These are phyloP conservation scores for Pharnaceum exiguum DNA, from an alignment of 148 eudicot species.

Conservation along the genomic window DNA sequence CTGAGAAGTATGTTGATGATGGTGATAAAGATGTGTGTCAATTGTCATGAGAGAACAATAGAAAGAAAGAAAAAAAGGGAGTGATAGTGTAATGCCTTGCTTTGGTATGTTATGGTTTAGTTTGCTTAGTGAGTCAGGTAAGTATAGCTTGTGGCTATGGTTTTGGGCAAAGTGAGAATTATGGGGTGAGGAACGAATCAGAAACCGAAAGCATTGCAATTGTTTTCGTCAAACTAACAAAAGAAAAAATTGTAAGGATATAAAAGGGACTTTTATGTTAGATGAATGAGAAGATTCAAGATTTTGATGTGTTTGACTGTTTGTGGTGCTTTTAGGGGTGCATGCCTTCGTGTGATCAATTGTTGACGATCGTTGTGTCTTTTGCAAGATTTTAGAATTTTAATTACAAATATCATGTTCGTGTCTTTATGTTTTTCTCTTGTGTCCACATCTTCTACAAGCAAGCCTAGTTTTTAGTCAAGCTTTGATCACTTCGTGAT, in stretches of 20 bases:
- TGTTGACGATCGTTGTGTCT: not conserved
- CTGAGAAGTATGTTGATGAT: too few species aligned
- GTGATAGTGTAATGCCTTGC: not conserved
- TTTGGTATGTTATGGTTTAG: conserved; percentile 5
- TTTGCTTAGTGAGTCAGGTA: conserved; percentile 49
- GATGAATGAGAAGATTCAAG: too few species aligned
- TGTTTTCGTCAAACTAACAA: too few species aligned
- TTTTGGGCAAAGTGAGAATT: conserved; percentile 25
- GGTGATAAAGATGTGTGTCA: too few species aligned
- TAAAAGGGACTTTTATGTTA: too few species aligned
- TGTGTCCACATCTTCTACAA: not conserved
- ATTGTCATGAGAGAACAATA: conserved; percentile 13
- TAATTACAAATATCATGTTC: too few species aligned
- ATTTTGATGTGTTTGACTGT: not conserved
- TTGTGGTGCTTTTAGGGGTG: not conserved
- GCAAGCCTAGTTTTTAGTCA: not conserved
- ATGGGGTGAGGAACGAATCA: conserved; percentile 16
- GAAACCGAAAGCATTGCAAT: conserved; percentile 12
- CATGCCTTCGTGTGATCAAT: not conserved
- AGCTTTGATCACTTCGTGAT: conserved; percentile 9
- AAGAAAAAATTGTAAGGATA: too few species aligned
- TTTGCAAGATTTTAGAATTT: too few species aligned
- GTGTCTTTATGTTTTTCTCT: too few species aligned
- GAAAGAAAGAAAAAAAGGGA: conserved; percentile 4
- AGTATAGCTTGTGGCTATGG: conserved; percentile 73